Conservation (phyloP, 768 basidiomycete species). For the Strobilomyces dryophilus region DNA sequence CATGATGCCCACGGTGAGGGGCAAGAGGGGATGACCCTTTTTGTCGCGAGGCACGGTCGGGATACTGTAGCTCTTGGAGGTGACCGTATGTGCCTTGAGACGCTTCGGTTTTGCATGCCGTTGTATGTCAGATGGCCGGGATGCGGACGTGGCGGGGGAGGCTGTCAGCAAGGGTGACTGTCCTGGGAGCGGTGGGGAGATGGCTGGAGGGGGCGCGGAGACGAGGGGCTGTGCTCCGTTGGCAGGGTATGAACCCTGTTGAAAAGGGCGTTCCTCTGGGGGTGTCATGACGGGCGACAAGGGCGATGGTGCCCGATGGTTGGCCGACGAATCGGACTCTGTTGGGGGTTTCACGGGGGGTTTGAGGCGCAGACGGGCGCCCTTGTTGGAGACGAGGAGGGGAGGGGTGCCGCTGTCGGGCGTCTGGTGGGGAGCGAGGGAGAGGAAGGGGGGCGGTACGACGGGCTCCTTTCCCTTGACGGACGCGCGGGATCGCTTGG, state of each 20-base stretch:
- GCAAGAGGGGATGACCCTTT: conserved; percentile 64
- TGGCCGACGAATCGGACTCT: conserved; percentile 20
- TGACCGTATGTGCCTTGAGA: conserved; percentile 76
- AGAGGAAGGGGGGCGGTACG: conserved; percentile 22
- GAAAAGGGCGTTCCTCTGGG: conserved; percentile 31
- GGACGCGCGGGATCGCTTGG: conserved; percentile 30
- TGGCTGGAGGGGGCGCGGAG: conserved; percentile 12
- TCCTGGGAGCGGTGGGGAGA: conserved; percentile 20
- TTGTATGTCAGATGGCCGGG: conserved; percentile 28
- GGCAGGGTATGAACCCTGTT: conserved; percentile 19
- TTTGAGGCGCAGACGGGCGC: conserved; percentile 47
- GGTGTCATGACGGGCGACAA: conserved; percentile 34
- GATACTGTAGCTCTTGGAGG: conserved; percentile 71
- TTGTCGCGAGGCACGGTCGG: conserved; percentile 77
- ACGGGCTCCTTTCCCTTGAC: conserved; percentile 39
- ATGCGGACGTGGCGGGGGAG: conserved; percentile 17
- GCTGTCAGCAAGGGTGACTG: conserved; percentile 18
- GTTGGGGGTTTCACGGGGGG: conserved; percentile 35
- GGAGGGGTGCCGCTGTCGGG: conserved; percentile 22
- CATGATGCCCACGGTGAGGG: conserved; percentile 85
- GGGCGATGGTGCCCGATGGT: conserved; percentile 26
- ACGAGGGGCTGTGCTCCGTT: conserved; percentile 21
- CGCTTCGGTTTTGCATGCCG: conserved; percentile 68
- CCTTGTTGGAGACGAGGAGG: conserved; percentile 43
- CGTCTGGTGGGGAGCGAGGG: conserved; percentile 22